These are phyloP conservation scores for Lentinus tigrinus DNA, from an alignment of 768 basidiomycete genomes.

Conservation along the genomic window DNA sequence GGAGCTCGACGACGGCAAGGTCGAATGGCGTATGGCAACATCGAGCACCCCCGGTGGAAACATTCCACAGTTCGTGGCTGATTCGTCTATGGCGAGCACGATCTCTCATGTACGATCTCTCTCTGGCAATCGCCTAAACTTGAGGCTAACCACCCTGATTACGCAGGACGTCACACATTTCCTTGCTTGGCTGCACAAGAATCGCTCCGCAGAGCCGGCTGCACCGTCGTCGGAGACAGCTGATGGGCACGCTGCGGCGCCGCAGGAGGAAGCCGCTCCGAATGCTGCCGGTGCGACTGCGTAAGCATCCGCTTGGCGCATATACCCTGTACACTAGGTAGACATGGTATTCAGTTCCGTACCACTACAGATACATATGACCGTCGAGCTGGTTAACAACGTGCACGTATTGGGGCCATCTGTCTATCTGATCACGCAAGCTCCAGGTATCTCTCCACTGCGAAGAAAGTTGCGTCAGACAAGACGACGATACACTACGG, in stretches of 20 bases:
- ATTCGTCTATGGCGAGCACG: conserved; percentile 57
- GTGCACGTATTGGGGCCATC: neutral
- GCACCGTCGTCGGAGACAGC: neutral
- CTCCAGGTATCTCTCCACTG: conserved; percentile 86
- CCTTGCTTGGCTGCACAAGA: conserved; percentile 58
- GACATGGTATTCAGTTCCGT: no score
- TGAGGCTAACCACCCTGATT: neutral
- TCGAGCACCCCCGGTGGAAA: conserved; percentile 69
- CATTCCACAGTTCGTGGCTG: conserved; percentile 64
- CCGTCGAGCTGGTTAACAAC: neutral
- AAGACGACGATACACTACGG: neutral
- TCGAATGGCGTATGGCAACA: conserved; percentile 82
- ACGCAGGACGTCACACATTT: conserved; percentile 72
- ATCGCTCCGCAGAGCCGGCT: conserved; percentile 19
- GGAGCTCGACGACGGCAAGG: conserved; percentile 60
- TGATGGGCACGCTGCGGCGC: neutral
- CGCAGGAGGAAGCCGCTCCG: neutral
- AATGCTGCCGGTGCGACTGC: neutral
- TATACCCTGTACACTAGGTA: neutral
- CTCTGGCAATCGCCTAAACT: neutral
- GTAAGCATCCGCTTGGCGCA: neutral
- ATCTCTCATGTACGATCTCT: conserved; percentile 57
- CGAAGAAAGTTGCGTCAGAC: neutral
- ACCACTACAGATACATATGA: no score
- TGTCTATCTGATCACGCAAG: conserved; percentile 46